phyloP scores from a whole-genome alignment of 176 grass and related monocot species.

The Chloris gayana region DNA sequence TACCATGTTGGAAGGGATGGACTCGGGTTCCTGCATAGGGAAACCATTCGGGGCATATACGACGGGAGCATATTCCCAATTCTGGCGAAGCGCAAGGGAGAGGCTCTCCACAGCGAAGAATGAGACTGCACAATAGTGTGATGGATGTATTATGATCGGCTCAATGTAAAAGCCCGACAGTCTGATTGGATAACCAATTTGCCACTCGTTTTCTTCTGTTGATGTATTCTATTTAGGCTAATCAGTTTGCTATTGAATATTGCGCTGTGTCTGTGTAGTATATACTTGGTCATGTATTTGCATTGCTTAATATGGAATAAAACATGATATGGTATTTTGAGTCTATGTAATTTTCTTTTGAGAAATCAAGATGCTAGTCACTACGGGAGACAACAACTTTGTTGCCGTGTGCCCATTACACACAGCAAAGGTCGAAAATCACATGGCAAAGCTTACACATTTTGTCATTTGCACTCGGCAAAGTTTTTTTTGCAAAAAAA shows the following conservation, averaged over 20 bases:
- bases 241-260: neutral
- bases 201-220: neutral
- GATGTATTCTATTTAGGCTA: neutral
- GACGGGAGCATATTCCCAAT: conserved; percentile 63
- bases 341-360: too few species aligned
- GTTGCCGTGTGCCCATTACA: too few species aligned
- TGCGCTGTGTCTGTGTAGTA: too few species aligned
- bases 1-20: conserved; percentile 53
- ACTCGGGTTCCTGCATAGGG: conserved; percentile 60
- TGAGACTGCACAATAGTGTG: neutral
- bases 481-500: too few species aligned
- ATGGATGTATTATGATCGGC: neutral
- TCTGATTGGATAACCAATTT: neutral
- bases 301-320: too few species aligned
- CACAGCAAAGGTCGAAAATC: too few species aligned
- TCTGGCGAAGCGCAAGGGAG: conserved; percentile 35
- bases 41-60: conserved; percentile 54
- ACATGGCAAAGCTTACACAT: too few species aligned
- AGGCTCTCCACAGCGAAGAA: neutral
- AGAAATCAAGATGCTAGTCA: too few species aligned
- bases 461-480: too few species aligned
- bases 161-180: neutral
- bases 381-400: too few species aligned
- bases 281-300: neutral
- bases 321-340: too few species aligned